Base-by-base conservation (phyloP, 768 basidiomycete species). In the Naganishia friedmannii region DNA sequence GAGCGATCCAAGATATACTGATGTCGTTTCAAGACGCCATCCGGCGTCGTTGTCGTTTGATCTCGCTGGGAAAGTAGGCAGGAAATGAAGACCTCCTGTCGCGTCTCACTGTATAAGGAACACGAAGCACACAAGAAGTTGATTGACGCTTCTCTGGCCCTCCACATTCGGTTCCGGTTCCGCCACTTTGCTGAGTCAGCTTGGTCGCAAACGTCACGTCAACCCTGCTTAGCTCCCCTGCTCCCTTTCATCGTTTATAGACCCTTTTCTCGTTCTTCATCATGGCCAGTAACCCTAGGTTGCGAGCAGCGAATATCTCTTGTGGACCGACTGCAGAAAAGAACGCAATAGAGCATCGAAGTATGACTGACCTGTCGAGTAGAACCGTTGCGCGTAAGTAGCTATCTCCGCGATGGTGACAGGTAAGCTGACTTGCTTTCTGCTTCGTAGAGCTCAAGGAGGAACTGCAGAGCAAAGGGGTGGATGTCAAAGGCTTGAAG, bases 401-500 rank as follows among this genome's bases (percentile, higher is more conserved):
- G 13, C 58, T 32, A 5, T 32, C 34, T 5, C 29, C 6, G 17
- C 10, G 10, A 4, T 53, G 13, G 48, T n/a, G 17, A 21, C 23
- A 10, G 26, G 48, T 46, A 12, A 7, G 17, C 55, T 68, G 12
- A 48, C 21, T 54, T n/a, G 54, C 21, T 56, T 19, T 53, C 28
- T 15, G 15, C 34, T 23, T 42, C 42, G 15, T 72, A 37, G 79
- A 80, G 46, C 76, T 80, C 42, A 76, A 78, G 68, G 76, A 77
- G 19, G 77, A 80, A 69, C 75, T 80, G 12, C 60, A 76, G 15
- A 75, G 73, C 51, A 68, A 77, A 37, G 78, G 77, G 8, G 69
- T 79, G 17, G 74, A 76, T 12, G 77, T 76, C 34, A 76, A 73
- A 32, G 79, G 79, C 13, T 70, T 79, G 13, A 80, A 80, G 71